Conservation (phyloP, 768 basidiomycete genomes). For the Lactifluus volemus region DNA sequence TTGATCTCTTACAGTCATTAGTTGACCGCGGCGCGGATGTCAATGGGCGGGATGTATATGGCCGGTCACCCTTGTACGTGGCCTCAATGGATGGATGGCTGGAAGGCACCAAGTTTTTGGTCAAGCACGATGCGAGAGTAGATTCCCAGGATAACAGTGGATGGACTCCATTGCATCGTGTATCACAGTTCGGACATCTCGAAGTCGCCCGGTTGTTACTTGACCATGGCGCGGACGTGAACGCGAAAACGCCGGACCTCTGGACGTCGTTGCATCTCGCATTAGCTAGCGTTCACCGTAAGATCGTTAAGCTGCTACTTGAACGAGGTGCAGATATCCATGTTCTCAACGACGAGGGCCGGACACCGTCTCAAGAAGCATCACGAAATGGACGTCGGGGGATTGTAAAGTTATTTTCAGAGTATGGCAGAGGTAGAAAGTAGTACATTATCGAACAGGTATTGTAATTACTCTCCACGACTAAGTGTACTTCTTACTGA, state of each 20-base stretch:
- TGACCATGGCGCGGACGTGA: background rate
- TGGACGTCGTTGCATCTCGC: background rate
- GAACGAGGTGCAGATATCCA: background rate
- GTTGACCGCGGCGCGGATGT: background rate
- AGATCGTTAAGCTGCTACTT: background rate
- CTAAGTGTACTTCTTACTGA: no score
- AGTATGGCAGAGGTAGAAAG: background rate
- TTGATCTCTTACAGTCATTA: background rate
- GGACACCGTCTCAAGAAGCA: background rate
- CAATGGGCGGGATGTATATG: background rate
- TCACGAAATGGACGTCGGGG: background rate
- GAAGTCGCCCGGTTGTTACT: background rate
- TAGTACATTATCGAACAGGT: no score
- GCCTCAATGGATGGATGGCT: background rate
- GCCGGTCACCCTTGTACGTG: background rate
- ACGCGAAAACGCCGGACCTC: background rate
- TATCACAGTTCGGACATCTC: background rate
- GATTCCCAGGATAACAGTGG: background rate
- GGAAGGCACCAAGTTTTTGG: background rate
- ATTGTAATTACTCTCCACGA: no score
- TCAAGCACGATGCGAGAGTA: background rate
- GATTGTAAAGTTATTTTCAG: background rate
- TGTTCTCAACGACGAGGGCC: background rate
- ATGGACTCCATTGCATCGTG: background rate
- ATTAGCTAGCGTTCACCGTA: background rate